A percentile compares a stretch with the other conserved stretches of the same genome.
Conservation (phyloP, 2,329 filamentous ascomycete species). For the Penicillium freii region DNA sequence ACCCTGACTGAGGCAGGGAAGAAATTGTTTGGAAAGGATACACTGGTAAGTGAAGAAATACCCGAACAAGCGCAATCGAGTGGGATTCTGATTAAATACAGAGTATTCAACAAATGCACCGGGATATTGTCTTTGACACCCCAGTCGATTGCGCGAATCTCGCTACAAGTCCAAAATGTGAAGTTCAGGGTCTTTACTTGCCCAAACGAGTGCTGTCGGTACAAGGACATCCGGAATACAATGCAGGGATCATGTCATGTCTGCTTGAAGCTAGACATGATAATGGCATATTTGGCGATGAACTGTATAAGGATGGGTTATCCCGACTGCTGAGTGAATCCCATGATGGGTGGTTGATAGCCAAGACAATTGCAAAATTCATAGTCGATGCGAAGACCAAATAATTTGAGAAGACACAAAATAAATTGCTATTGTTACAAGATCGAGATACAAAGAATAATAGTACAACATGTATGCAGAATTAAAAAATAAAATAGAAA, state of each 20-base stretch:
- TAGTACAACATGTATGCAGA: neutral
- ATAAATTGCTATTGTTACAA: neutral
- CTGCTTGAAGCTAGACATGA: slow-evolving; percentile 25
- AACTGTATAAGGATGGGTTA: slow-evolving; percentile 22
- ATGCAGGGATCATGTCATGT: slow-evolving; percentile 38
- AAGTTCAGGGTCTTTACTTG: slow-evolving; percentile 47
- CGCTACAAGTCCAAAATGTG: slow-evolving; percentile 44
- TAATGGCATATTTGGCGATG: slow-evolving; percentile 24
- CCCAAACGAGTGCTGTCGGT: slow-evolving; percentile 44
- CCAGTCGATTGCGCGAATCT: slow-evolving; percentile 44
- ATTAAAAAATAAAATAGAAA: neutral
- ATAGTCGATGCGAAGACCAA: neutral
- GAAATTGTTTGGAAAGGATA: slow-evolving; percentile 37
- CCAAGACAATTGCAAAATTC: slow-evolving; percentile 1
- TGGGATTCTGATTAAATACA: slow-evolving; percentile 7
- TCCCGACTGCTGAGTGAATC: slow-evolving; percentile 16
- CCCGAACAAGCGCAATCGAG: neutral
- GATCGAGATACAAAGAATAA: neutral
- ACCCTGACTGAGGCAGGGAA: slow-evolving; percentile 43
- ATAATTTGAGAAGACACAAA: neutral
- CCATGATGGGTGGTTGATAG: slow-evolving; percentile 27
- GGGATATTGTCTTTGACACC: slow-evolving; percentile 45
- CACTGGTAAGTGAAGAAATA: slow-evolving; percentile 20
- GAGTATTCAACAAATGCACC: slow-evolving; percentile 49
- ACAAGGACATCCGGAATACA: slow-evolving; percentile 53